These are phyloP conservation scores for Paecilomyces variotii DNA, from an alignment of 2,329 filamentous ascomycete genomes.

Conservation along the genomic window DNA sequence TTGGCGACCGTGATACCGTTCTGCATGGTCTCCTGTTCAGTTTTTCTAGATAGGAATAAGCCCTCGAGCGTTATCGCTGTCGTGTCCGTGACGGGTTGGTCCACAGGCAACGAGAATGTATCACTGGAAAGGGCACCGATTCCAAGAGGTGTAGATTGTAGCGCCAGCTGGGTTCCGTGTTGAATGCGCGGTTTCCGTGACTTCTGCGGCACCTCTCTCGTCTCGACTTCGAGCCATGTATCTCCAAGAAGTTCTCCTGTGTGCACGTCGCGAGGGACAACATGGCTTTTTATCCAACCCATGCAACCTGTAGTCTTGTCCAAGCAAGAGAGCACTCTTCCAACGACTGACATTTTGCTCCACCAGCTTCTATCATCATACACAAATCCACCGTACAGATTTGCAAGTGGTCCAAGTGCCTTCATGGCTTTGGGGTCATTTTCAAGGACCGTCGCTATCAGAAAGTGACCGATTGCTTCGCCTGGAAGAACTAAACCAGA, in stretches of 20 bases:
- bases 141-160: constrained; percentile 34
- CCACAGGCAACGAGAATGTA: constrained; percentile 32
- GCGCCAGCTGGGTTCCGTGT: constrained; percentile 29
- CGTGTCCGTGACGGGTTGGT: constrained; percentile 13
- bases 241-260: constrained; percentile 22
- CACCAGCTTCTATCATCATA: constrained; percentile 46
- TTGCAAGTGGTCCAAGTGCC: constrained; percentile 42
- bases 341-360: constrained; percentile 50
- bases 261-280: constrained; percentile 29
- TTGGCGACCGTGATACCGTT: constrained; percentile 12
- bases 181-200: constrained; percentile 36
- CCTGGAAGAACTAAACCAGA: constrained; percentile 49
- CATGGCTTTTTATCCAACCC: constrained; percentile 45
- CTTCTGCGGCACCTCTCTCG: constrained; percentile 20
- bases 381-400: constrained; percentile 48
- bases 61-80: constrained; percentile 14
- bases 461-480: constrained; percentile 44
- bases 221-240: constrained; percentile 44
- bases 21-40: constrained; percentile 6
- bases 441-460: constrained; percentile 50
- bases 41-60: constrained; percentile 17
- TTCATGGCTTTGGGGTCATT: constrained; percentile 44
- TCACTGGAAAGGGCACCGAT: constrained; percentile 28
- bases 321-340: constrained; percentile 43
- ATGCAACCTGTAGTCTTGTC: constrained; percentile 43